These are phyloP conservation scores for Saitoella complicata DNA, from an alignment of 805 yeast genomes.

Conservation along the genomic window DNA sequence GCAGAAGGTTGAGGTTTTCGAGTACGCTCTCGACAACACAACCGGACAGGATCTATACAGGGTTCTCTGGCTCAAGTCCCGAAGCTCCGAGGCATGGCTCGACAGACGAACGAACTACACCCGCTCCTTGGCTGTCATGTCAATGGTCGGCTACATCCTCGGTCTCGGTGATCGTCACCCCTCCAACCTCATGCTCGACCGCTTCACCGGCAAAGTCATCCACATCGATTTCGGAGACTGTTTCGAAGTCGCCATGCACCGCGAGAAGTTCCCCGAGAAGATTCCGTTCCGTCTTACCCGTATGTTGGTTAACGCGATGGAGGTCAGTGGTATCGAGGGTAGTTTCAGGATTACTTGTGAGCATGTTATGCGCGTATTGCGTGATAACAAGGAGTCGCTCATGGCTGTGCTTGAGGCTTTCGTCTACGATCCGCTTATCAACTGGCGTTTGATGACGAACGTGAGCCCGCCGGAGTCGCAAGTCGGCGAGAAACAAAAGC, in stretches of 20 bases:
- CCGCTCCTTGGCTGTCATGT: constrained; percentile 92
- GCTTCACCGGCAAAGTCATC: constrained; percentile 85
- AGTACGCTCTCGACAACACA: constrained; percentile 87
- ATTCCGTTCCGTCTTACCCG: constrained; percentile 94
- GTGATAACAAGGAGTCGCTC: constrained; percentile 88
- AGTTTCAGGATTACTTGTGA: constrained; percentile 92
- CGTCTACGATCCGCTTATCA: constrained; percentile 94
- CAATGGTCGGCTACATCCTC: constrained; percentile 93
- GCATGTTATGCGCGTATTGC: constrained; percentile 84
- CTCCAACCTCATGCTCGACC: constrained; percentile 85
- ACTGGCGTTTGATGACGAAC: constrained; percentile 68
- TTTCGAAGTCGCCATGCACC: constrained; percentile 90
- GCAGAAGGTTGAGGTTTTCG: constrained; percentile 91
- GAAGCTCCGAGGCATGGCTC: constrained; percentile 94
- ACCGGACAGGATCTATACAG: constrained; percentile 92
- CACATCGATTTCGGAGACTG: constrained; percentile 99
- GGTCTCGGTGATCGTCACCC: constrained; percentile 98
- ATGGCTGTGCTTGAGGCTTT: constrained; percentile 98
- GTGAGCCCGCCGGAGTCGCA: neutral
- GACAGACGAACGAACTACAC: constrained; percentile 95
- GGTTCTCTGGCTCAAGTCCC: constrained; percentile 88
- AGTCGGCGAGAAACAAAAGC: neutral
- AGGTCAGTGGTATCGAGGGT: constrained; percentile 96
- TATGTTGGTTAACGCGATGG: constrained; percentile 97
- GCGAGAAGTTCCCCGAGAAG: constrained; percentile 95